Evolutionary conservation across 768 basidiomycete genomes (phyloP), one percentile per base, ranked within the genome.

Genomic region (Rhizopogon vesiculosus): DNA sequence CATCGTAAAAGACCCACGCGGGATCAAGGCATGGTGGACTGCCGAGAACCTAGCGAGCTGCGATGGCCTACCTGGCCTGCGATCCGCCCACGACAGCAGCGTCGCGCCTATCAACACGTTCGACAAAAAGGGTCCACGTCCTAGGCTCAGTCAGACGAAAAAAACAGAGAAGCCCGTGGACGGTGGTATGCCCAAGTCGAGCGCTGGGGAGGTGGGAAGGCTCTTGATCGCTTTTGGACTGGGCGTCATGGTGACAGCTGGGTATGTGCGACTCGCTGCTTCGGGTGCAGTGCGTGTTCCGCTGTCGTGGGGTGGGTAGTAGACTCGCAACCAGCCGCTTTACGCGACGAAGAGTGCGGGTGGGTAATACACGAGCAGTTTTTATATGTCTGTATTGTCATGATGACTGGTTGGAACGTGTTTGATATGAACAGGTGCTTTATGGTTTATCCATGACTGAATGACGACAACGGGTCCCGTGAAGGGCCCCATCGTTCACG

Each of bases 11-110:
- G 64, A 74, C 25, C 35, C 53, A 4, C 71, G 75, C 3, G 84
- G 83, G 2, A 73, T 86, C 61, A 79, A 75, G 61, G 64, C 72
- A 3, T 87, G 83, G 71, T 87, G 85, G 84, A 63, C 62, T 18
- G 63, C 62, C 7, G 70, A 75, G 49, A 88, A 88, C 59, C 39
- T 68, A 7, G 65, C 60, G 38, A 85, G 83, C 55, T 61, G 85
- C 18, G 84, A 86, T 58, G 84, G 84, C 8, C 73, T 87, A 7
- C 78, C 82, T 0, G 84, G 72, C 0, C 60, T 86, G 40, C 43
- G 58, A 6, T 44, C 56, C 5, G 79, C 75, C 10, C 68, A 64
- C 51, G 48, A 59, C 33, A 54, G 59, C 4, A 10, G 29, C 2
- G 15, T 63, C 7, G 3, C 46, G 7, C 55, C 66, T 13, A 62